Base-by-base conservation (phyloP, 345 rosid species). In the Rhodamnia argentea region DNA sequence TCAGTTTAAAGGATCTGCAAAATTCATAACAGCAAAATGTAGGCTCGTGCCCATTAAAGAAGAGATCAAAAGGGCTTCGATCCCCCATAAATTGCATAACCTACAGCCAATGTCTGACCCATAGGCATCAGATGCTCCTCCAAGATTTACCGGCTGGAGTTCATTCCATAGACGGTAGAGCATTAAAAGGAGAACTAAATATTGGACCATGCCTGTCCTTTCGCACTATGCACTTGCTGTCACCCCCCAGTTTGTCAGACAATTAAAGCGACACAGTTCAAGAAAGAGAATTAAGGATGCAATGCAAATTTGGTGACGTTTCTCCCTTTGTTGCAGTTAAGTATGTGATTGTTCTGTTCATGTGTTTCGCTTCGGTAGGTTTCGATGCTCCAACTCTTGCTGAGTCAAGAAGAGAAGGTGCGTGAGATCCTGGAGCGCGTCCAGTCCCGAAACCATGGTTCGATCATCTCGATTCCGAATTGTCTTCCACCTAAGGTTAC, bases 401-500 rank as follows among this genome's bases (percentile, higher is more conserved):
- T 97, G 85, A 90, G 91, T 83, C 97, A 95, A 89, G 98, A 97
- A 92, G 96, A 95, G 82, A 93, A 90, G 83, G 91, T 93, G 92
- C 95, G 93, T 82, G 95, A 93, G 87, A 89, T 94, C 88, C 90
- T 96, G 90, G 93, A 92, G 70, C 87, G 78, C 27, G 91, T 93
- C 15, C 96, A 94, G 85, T 85, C 90, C 37, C 89, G 90, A 86
- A 88, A 86, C 37, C 86, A 87, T 84, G 93, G 90, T 74, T 89
- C 93, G 52, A 88, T 89, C 37, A 86, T 93, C 78, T 52, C 90
- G 32, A 91, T 95, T 88, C 98, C 99, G 23, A 89, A 87, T 54
- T 93, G 92, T 86, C 95, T 96, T 83, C 98, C 96, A 90, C 95
- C 98, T 7, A 95, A 95, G 97, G 99, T 93, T 24, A 26, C 22